These are phyloP conservation scores for Citrus inodora DNA, from an alignment of 345 rosid genomes.

Conservation along the genomic window DNA sequence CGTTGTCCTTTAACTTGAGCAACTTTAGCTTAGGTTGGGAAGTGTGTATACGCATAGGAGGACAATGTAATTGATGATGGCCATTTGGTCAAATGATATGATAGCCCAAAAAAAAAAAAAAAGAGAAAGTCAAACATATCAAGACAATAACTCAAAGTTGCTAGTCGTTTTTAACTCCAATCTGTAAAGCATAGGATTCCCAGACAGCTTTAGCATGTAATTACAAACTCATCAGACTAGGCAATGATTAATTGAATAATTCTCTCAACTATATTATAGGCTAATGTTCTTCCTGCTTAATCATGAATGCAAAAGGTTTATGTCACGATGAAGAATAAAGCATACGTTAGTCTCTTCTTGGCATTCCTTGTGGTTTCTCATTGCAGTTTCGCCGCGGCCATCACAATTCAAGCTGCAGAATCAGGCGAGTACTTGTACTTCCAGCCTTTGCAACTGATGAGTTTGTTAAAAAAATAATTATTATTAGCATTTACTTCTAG, in stretches of 20 bases:
- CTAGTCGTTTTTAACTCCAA: not conserved
- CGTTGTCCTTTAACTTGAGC: not conserved
- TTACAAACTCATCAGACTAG: conserved; percentile 19
- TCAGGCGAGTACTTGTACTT: conserved; percentile 11
- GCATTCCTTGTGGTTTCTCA: conserved; percentile 13
- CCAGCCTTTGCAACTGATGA: not conserved
- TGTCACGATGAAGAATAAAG: conserved; percentile 18
- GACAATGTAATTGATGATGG: not conserved
- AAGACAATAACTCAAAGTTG: conserved; percentile 12
- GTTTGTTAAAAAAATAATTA: too few relatives aligned
- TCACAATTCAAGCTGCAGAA: conserved; percentile 5
- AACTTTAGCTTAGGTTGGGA: conserved; percentile 6
- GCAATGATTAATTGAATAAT: conserved; percentile 18
- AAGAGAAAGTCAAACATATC: conserved; percentile 16
- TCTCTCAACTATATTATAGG: too few relatives aligned
- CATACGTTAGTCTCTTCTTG: conserved; percentile 8
- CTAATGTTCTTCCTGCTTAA: too few relatives aligned
- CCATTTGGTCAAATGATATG: not conserved
- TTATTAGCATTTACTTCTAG: too few relatives aligned
- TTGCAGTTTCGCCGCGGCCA: conserved; percentile 1
- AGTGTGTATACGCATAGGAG: not conserved
- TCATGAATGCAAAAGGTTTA: not conserved
- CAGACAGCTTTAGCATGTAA: conserved; percentile 16
- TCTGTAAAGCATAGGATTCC: conserved; percentile 30
- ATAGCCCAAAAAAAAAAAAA: not conserved